These are phyloP conservation scores for Eragrostis nindensis DNA, from an alignment of 176 grass and related monocot genomes.

Conservation along the genomic window DNA sequence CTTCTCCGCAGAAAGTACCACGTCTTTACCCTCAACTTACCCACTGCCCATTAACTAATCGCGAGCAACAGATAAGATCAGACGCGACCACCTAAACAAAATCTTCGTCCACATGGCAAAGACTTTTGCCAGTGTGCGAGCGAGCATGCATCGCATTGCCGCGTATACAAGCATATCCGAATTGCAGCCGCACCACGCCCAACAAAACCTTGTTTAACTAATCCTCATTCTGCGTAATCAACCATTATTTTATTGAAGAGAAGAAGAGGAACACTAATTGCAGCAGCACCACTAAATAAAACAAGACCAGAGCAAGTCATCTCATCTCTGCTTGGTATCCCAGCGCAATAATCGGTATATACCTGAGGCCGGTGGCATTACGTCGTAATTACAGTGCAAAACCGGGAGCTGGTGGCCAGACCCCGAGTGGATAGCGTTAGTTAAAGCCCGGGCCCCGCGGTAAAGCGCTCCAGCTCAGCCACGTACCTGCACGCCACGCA, in stretches of 20 bases:
- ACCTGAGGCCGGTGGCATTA: neutral
- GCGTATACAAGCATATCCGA: constrained; percentile 29
- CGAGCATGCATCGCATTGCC: neutral
- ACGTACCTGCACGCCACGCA: neutral
- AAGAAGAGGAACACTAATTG: neutral
- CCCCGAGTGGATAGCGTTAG: constrained; percentile 30
- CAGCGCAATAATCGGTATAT: too few relatives aligned
- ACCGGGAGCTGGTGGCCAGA: accelerated
- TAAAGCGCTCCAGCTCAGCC: constrained; percentile 41
- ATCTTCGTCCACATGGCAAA: neutral
- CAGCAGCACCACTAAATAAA: neutral
- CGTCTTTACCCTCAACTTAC: too few relatives aligned
- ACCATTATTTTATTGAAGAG: neutral
- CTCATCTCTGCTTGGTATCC: too few relatives aligned
- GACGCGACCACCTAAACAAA: neutral
- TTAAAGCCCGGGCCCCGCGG: constrained; percentile 37
- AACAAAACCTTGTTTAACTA: neutral
- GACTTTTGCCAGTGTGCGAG: neutral
- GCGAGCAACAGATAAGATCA: neutral
- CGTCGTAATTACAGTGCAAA: neutral
- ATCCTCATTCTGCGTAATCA: constrained; percentile 16
- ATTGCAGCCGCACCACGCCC: neutral
- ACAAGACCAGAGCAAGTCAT: constrained; percentile 21
- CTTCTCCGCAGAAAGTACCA: too few relatives aligned
- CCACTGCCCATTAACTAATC: neutral